Percentiles rank a stretch among this genome's conserved stretches.
phyloP scores from a whole-genome alignment of 805 yeast species.

The Yamadazyma laniorum region DNA sequence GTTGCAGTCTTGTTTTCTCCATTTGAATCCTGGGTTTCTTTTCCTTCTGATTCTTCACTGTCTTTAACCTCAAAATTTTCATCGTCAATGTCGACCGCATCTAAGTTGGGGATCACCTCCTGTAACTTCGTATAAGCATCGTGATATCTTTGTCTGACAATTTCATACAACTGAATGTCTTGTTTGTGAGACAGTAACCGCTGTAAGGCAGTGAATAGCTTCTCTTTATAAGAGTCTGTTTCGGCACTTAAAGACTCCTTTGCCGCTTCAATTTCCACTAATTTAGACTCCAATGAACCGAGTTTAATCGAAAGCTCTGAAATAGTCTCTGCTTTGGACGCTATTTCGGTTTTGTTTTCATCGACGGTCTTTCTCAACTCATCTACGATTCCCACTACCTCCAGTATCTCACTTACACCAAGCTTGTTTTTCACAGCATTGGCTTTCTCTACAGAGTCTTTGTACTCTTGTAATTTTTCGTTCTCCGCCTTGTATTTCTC shows the following conservation, averaged over 20 bases:
- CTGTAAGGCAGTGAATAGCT: neutral
- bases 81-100: slow-evolving; percentile 9
- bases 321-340: neutral
- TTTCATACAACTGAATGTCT: slow-evolving; percentile 11
- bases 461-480: neutral
- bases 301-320: neutral
- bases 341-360: neutral
- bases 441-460: neutral
- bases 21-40: neutral
- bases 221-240: slow-evolving; percentile 1
- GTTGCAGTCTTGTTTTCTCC: slow-evolving; percentile 3
- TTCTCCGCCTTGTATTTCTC: slow-evolving; percentile 1
- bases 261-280: neutral
- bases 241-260: neutral
- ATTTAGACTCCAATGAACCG: neutral
- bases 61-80: slow-evolving; percentile 6
- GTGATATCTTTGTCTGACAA: slow-evolving; percentile 9
- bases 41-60: neutral
- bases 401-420: no score
- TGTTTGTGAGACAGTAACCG: slow-evolving; percentile 1
- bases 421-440: no score
- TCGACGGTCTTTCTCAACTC: neutral
- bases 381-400: neutral
- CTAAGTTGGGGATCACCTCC: slow-evolving; percentile 10
- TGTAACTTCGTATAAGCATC: slow-evolving; percentile 9